Evolutionary conservation across 257 asterid species (phyloP).

Genomic region (Fraxinus americana): DNA sequence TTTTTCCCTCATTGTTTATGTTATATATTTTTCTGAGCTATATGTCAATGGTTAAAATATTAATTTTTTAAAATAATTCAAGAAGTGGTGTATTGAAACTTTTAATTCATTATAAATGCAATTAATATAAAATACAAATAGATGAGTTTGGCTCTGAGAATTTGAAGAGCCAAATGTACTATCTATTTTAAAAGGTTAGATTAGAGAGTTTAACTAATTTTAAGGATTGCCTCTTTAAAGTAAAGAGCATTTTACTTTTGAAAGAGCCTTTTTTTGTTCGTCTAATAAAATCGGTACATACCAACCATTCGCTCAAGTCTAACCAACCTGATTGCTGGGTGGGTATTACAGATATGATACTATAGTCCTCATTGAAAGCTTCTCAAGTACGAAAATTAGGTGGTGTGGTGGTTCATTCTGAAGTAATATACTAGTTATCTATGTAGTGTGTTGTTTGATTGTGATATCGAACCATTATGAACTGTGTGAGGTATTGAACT

Average conservation of each 20-base stretch:
- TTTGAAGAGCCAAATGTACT: not conserved
- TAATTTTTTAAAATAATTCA: not conserved
- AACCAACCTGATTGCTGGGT: not conserved
- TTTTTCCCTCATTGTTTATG: not conserved
- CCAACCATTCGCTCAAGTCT: not conserved
- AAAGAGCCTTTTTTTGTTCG: not conserved
- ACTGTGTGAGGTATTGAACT: not conserved
- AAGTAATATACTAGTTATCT: not conserved
- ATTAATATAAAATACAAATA: too few relatives aligned
- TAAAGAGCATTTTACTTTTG: not conserved
- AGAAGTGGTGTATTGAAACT: not conserved
- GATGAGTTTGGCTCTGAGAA: too few relatives aligned
- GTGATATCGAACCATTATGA: not conserved
- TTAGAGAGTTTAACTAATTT: not conserved
- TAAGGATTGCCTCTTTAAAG: not conserved
- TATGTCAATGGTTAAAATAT: too few relatives aligned
- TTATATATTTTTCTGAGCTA: not conserved
- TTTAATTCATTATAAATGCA: not conserved
- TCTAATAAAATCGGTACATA: not conserved
- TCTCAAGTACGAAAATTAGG: not conserved
- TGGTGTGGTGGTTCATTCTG: not conserved
- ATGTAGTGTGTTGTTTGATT: slow-evolving; percentile 6
- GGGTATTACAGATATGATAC: not conserved
- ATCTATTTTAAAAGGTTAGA: not conserved
- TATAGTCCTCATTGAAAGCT: not conserved